Evolutionary conservation across 331 rosid species (phyloP).

Genomic region (Saraca asoca): DNA sequence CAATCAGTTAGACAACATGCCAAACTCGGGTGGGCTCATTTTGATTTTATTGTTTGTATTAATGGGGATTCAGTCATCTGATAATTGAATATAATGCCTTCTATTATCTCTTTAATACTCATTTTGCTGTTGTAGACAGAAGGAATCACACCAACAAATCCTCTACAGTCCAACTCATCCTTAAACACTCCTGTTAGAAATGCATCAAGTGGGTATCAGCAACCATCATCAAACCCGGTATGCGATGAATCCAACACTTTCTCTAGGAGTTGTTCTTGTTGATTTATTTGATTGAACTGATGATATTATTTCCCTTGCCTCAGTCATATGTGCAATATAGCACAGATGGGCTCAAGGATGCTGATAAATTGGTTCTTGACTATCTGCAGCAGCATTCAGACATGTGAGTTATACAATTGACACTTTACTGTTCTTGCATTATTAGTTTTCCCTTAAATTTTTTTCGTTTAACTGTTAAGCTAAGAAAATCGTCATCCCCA

Average conservation of each 20-base stretch:
- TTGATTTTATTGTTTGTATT: background rate
- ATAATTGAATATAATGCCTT: constrained; percentile 18
- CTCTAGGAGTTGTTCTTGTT: constrained; percentile 19
- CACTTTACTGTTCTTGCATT: background rate
- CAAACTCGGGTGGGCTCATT: background rate
- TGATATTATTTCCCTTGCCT: constrained; percentile 31
- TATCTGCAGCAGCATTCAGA: constrained; percentile 78
- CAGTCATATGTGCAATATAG: constrained; percentile 62
- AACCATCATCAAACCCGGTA: constrained; percentile 60
- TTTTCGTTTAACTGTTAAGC: constrained; percentile 11
- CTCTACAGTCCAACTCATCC: constrained; percentile 44
- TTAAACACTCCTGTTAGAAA: constrained; percentile 49
- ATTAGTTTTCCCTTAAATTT: constrained; percentile 4
- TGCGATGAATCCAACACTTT: constrained; percentile 30
- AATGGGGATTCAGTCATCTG: background rate
- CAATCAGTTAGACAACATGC: background rate
- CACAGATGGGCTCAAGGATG: constrained; percentile 61
- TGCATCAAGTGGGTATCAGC: constrained; percentile 50
- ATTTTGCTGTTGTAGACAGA: constrained; percentile 41
- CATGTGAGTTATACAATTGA: constrained; percentile 55
- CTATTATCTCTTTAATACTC: background rate
- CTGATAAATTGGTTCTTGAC: constrained; percentile 71
- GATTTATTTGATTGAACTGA: constrained; percentile 28
- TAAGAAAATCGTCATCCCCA: background rate
- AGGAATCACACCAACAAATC: constrained; percentile 51